Base-by-base conservation (phyloP, 257 asterid genomes). In the Ophiorrhiza pumila region DNA sequence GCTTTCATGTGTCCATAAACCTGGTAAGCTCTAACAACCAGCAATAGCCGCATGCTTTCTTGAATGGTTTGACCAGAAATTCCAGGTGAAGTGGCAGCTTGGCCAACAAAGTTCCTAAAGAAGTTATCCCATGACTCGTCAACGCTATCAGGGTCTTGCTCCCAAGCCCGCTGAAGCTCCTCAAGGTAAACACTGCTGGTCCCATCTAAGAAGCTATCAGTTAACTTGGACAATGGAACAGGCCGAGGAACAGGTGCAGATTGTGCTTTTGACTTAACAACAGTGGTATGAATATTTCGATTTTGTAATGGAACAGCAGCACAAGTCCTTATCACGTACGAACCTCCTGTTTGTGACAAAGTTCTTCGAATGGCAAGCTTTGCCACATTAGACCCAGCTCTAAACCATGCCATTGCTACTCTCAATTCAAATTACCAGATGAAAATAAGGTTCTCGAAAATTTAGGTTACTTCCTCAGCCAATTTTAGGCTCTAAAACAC, bases 71-170 rank as follows among this genome's bases (percentile, higher is more conserved):
- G 98, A 75, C 98, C 98, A 73, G 97, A 91, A 75, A 93, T 83
- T 52, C 98, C 98, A 55, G 98, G 97, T 25, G 96, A 93, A 10
- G 96, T 88, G 23, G 95, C 50, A 4, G 97, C 94, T 81, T 88
- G 95, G 65, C 98, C 98, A 58, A 87, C 96, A 85, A 93, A 93
- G 83, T 93, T 93, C 77, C 94, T 85, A 72, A 93, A 93, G 82
- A 93, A 93, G 73, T 91, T 93, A 80, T 93, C 98, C 98, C 98
- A 93, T 7, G 98, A 93, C 67, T 91, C 98, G 79, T 93, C 98
- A 72, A 93, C 98, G 49, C 98, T 93, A 57, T 71, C 79, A 4
- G 97, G 97, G 78, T 93, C 97, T 76, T 93, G 89, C 88, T 93
- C 98, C 98, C 98, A 93, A 31, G 97, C 90, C 78, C 98, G 80